Evolutionary conservation across 495 filamentous ascomycete species (phyloP), one percentile per base, ranked within the genome.

Genomic region (Copromyces sp.): DNA sequence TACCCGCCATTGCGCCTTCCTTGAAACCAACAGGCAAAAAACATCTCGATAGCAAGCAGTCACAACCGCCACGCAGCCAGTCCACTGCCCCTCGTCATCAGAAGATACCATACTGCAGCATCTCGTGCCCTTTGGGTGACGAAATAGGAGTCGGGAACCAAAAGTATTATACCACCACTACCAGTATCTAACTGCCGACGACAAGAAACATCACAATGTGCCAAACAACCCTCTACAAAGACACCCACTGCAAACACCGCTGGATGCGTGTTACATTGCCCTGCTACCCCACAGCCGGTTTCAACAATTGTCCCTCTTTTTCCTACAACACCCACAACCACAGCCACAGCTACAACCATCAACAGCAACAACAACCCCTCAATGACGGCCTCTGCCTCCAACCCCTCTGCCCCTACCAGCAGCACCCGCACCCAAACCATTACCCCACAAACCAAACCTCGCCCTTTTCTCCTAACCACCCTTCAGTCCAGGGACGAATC

Each of bases 211-310:
- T 53, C 20, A 53, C 2, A 47, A 81, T 82, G 80, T 82, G 79
- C 74, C 12, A 35, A n/a, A 72, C 72, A 47, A 75, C 77, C 44
- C 80, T 78, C 77, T 81, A 78, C 77, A 78, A 75, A 73, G 80
- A 80, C 72, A 71, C 47, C n/a, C 42, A 65, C 74, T 86, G 83
- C 78, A 45, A 72, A 4, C 81, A 83, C 77, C 77, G 77, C 72
- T 86, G 82, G 83, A 77, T 79, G 45, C 69, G 73, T 61, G 78
- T 85, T 74, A 45, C 72, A 1, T 16, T 38, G 9, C 78, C 81
- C 11, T 86, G 84, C 77, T 75, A 37, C 11, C 78, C 78, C 0
- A 82, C 82, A 0, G 74, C 75, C 59, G 80, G 81, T 41, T 84
- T 86, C 75, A 69, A 61, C 68, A 78, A 68, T 47, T 86, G 83